A percentile compares a stretch with the other conserved stretches of the same genome.
Conservation (phyloP, 495 filamentous ascomycete genomes). For the Aspergillus olivimuriae region DNA sequence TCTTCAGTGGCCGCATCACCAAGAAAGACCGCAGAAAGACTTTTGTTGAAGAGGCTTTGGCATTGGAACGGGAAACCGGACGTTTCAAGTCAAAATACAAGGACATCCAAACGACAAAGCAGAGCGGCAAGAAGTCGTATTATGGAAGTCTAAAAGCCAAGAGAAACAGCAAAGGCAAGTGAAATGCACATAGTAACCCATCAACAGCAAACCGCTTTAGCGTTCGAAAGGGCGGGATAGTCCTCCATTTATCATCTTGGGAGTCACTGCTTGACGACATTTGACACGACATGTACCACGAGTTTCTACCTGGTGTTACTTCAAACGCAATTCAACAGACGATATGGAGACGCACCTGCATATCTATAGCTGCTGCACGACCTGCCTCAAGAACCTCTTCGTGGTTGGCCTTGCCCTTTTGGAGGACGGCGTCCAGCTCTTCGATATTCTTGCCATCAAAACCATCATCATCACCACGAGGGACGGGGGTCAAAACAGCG, state of each 20-base stretch:
- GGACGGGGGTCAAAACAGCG: slow-evolving; percentile 56
- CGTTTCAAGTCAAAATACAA: slow-evolving; percentile 67
- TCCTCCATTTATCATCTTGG: no score
- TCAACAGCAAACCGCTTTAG: no score
- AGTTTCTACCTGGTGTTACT: slow-evolving; percentile 22
- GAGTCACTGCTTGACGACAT: slow-evolving; percentile 7
- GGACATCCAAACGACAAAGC: slow-evolving; percentile 60
- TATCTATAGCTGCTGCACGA: slow-evolving; percentile 53
- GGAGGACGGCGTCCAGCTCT: slow-evolving; percentile 50
- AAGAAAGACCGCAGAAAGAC: slow-evolving; percentile 87
- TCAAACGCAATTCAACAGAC: neutral
- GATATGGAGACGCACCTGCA: slow-evolving; percentile 49
- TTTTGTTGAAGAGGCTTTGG: slow-evolving; percentile 82
- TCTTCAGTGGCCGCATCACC: slow-evolving; percentile 65
- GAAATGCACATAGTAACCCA: no score
- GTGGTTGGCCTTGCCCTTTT: slow-evolving; percentile 63
- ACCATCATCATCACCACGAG: slow-evolving; percentile 51
- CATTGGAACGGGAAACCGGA: slow-evolving; percentile 50
- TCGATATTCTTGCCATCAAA: slow-evolving; percentile 33
- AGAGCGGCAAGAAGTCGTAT: slow-evolving; percentile 64
- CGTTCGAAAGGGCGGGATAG: no score
- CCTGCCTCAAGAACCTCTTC: slow-evolving; percentile 67
- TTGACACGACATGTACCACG: slow-evolving; percentile 29
- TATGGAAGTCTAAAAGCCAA: slow-evolving; percentile 61
- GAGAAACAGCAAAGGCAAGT: slow-evolving; percentile 38